A percentile compares a stretch with the other conserved stretches of the same genome.
Conservation (phyloP, 768 basidiomycete genomes). For the Pulveroboletus ravenelii region DNA sequence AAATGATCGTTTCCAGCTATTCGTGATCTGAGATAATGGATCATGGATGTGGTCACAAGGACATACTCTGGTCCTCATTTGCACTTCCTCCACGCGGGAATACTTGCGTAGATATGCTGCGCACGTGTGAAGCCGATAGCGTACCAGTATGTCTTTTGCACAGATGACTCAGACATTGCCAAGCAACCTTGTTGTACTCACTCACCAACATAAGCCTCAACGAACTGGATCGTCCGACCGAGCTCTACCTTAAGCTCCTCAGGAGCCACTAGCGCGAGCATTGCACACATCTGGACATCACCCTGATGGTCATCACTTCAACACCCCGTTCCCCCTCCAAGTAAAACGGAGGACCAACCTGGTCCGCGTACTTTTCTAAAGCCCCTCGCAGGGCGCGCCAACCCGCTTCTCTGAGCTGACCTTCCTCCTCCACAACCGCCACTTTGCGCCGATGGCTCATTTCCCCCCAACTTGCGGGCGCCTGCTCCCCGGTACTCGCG, state of each 20-base stretch:
- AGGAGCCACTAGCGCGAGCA: slow-evolving; percentile 59
- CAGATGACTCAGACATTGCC: not conserved
- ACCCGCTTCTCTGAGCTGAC: slow-evolving; percentile 45
- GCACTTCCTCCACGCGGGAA: slow-evolving; percentile 46
- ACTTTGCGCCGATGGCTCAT: slow-evolving; percentile 22
- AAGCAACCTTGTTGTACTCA: not conserved
- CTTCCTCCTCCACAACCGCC: slow-evolving; percentile 44
- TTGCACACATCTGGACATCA: slow-evolving; percentile 76
- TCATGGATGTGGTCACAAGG: no score
- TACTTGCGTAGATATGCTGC: slow-evolving; percentile 77
- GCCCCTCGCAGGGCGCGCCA: slow-evolving; percentile 53
- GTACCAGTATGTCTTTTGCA: slow-evolving; percentile 53
- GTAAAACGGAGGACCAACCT: slow-evolving; percentile 36
- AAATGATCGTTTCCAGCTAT: slow-evolving; percentile 68
- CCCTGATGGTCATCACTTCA: slow-evolving; percentile 43
- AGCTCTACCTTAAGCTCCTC: slow-evolving; percentile 50
- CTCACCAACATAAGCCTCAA: slow-evolving; percentile 73
- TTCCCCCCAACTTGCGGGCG: slow-evolving; percentile 24
- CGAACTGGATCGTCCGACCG: slow-evolving; percentile 44
- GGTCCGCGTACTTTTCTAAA: slow-evolving; percentile 58
- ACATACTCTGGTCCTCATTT: slow-evolving; percentile 49
- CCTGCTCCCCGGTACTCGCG: slow-evolving; percentile 30
- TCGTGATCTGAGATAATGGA: not conserved
- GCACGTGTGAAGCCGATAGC: slow-evolving; percentile 56
- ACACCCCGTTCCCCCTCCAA: not conserved